Conservation (phyloP, 1,284 basidiomycete genomes). For the Anthracocystis walkeri region DNA sequence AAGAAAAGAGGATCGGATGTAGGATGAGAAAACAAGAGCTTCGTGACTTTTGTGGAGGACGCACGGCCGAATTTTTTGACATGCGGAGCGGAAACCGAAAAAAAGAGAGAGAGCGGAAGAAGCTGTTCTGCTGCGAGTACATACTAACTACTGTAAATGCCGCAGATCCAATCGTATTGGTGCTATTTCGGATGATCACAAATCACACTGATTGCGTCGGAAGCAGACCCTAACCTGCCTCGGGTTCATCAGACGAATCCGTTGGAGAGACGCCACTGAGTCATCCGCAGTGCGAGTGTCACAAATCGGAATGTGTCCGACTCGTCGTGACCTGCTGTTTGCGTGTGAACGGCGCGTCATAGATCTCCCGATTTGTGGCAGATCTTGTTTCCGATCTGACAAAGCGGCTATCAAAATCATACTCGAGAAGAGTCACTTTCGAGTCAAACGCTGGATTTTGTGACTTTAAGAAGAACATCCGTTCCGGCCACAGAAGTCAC, state of each 20-base stretch:
- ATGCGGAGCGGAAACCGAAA: conserved; percentile 2
- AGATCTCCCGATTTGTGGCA: background rate
- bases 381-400: conserved; percentile 8
- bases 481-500: background rate
- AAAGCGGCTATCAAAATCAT: conserved; percentile 21
- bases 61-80: conserved; percentile 1
- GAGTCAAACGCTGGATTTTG: conserved; percentile 13
- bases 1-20: background rate
- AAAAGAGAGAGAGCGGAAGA: background rate
- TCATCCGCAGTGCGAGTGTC: conserved; percentile 1
- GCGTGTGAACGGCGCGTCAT: background rate
- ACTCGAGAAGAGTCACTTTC: conserved; percentile 23
- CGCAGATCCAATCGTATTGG: conserved; percentile 1
- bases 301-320: conserved; percentile 3
- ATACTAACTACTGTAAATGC: too few relatives aligned
- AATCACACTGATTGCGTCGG: background rate
- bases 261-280: background rate
- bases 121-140: background rate
- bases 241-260: background rate
- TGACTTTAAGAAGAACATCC: conserved; percentile 6
- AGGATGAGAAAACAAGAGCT: background rate
- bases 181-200: background rate
- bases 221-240: background rate
- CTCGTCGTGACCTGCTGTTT: background rate
- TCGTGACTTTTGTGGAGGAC: conserved; percentile 6